Percentiles rank a stretch among this genome's conserved stretches.
Conservation (phyloP, 495 filamentous ascomycete genomes). For the Staphylotrichum longicolle region DNA sequence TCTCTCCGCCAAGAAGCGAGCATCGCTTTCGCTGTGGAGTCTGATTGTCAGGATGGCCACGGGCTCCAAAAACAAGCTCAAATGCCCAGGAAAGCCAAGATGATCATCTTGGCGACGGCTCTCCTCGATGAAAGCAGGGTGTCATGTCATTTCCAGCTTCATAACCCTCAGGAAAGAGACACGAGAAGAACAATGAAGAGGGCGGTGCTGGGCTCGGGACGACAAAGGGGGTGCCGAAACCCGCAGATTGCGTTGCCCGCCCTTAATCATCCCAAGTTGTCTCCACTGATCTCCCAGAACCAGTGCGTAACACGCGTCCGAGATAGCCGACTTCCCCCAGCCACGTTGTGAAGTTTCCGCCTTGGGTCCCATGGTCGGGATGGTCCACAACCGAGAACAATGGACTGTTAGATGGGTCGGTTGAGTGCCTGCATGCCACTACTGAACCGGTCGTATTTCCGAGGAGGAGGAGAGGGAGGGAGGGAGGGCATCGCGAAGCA, state of each 20-base stretch:
- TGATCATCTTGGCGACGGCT: neutral
- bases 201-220: neutral
- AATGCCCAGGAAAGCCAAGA: constrained; percentile 18
- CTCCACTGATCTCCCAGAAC: constrained; percentile 5
- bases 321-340: neutral
- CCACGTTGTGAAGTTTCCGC: neutral
- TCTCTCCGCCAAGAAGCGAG: constrained; percentile 4
- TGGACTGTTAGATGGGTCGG: neutral
- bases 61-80: constrained; percentile 13
- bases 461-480: too few species aligned
- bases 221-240: neutral
- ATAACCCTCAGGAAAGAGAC: neutral
- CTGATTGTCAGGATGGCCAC: neutral
- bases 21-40: neutral
- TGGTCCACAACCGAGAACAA: neutral
- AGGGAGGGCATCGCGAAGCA: too few species aligned
- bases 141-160: neutral
- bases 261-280: neutral
- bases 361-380: neutral
- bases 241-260: neutral
- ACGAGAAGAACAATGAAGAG: too few species aligned
- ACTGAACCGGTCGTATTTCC: neutral
- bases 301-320: neutral
- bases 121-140: too few species aligned
- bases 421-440: neutral